Conservation (phyloP, 2,329 filamentous ascomycete genomes). For the Fusarium citri region DNA sequence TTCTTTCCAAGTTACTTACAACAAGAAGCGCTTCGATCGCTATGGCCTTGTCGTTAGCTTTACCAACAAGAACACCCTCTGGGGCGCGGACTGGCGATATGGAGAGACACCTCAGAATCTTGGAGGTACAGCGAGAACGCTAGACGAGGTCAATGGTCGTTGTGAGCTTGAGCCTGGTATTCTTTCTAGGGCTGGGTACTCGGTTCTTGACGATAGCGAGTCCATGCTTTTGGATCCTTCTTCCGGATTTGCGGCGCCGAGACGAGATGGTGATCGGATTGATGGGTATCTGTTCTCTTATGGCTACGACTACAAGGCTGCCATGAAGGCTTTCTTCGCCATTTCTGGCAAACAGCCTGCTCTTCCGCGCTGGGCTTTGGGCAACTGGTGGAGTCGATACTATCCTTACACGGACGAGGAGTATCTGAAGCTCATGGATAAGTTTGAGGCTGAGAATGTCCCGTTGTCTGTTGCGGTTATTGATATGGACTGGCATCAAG, state of each 20-base stretch:
- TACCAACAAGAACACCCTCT: constrained; percentile 55
- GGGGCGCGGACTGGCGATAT: constrained; percentile 59
- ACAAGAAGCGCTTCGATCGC: constrained; percentile 66
- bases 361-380: constrained; percentile 68
- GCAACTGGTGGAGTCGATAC: constrained; percentile 76
- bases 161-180: constrained; percentile 63
- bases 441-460: constrained; percentile 62
- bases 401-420: constrained; percentile 67
- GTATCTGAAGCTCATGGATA: constrained; percentile 68
- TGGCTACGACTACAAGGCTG: constrained; percentile 66
- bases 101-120: constrained; percentile 56
- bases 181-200: constrained; percentile 62
- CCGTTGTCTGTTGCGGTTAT: constrained; percentile 70
- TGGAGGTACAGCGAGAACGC: constrained; percentile 63
- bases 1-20: constrained; percentile 67
- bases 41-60: constrained; percentile 60
- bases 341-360: constrained; percentile 67
- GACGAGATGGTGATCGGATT: constrained; percentile 59
- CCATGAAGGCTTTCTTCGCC: constrained; percentile 65
- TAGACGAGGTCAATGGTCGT: constrained; percentile 65
- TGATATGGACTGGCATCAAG: constrained; percentile 76
- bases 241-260: constrained; percentile 63
- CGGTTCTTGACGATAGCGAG: constrained; percentile 64
- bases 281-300: constrained; percentile 72
- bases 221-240: constrained; percentile 67